Evolutionary conservation across 202 grass and related monocot genomes (phyloP).

Genomic region (Eragrostis tef): DNA sequence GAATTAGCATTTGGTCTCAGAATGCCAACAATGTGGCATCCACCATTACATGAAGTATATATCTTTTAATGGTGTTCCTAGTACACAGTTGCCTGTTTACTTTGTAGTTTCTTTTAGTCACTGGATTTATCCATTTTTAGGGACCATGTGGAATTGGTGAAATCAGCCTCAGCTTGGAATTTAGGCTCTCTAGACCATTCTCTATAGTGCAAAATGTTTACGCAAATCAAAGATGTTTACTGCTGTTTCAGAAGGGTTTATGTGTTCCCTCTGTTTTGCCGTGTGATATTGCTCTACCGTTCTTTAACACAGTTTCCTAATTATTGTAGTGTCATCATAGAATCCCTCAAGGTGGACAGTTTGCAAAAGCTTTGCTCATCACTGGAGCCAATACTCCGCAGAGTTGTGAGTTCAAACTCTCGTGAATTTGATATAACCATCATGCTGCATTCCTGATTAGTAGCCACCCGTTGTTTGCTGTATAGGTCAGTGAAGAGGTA

Average conservation of each 20-base stretch:
- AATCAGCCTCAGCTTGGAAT: constrained; percentile 19
- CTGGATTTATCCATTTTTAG: constrained; percentile 28
- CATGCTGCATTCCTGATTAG: constrained; percentile 36
- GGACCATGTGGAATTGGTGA: constrained; percentile 2
- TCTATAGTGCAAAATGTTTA: neutral
- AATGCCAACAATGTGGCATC: neutral
- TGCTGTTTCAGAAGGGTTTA: neutral
- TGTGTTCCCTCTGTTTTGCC: constrained; percentile 1
- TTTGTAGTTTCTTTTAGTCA: neutral
- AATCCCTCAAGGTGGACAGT: constrained; percentile 84
- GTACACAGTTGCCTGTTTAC: neutral
- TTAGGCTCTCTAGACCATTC: neutral
- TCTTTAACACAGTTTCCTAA: neutral
- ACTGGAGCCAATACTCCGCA: constrained; percentile 82
- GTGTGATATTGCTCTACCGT: constrained; percentile 2
- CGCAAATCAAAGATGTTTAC: neutral
- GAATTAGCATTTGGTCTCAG: neutral
- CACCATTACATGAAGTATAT: neutral
- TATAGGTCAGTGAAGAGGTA: constrained; percentile 97
- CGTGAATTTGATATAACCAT: constrained; percentile 17
- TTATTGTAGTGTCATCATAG: constrained; percentile 77
- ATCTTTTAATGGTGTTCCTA: neutral
- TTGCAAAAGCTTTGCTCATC: constrained; percentile 91
- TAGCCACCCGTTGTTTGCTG: constrained; percentile 31
- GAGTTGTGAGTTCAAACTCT: constrained; percentile 70